Evolutionary conservation across 1,284 basidiomycete genomes (phyloP).

Genomic region (Erythrobasidium hasegawianum): DNA sequence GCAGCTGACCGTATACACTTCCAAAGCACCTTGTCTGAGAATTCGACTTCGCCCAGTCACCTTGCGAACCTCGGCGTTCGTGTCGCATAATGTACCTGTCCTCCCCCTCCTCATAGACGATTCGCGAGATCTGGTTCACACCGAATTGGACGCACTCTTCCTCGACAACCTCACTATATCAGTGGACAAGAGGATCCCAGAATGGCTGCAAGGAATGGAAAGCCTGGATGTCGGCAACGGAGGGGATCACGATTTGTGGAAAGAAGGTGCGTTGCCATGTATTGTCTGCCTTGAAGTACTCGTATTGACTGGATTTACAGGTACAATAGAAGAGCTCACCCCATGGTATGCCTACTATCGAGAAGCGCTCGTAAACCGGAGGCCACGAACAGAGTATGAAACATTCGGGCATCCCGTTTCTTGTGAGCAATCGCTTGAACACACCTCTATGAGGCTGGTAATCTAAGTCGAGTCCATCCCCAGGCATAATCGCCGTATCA

Average conservation of each 20-base stretch:
- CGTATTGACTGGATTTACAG: neutral
- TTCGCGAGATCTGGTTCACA: constrained; percentile 17
- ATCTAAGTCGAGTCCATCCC: neutral
- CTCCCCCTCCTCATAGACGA: constrained; percentile 28
- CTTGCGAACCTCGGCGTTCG: constrained; percentile 34
- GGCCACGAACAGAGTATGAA: constrained; percentile 32
- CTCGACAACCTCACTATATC: constrained; percentile 28
- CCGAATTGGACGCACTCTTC: constrained; percentile 35
- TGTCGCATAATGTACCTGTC: constrained; percentile 18
- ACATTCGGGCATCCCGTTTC: constrained; percentile 37
- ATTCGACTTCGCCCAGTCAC: constrained; percentile 17
- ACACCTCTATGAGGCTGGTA: neutral
- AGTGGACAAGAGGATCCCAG: constrained; percentile 17
- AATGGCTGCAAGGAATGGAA: constrained; percentile 29
- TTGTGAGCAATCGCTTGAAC: constrained; percentile 17
- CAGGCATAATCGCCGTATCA: constrained; percentile 43
- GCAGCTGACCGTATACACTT: neutral
- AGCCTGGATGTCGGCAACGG: constrained; percentile 17
- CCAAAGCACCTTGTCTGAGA: neutral
- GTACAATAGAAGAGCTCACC: constrained; percentile 25
- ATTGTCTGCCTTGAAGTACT: too few relatives aligned
- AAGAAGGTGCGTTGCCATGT: constrained; percentile 14
- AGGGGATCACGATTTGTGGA: constrained; percentile 26
- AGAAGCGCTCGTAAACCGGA: constrained; percentile 12
- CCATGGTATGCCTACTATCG: constrained; percentile 36